phyloP scores from a whole-genome alignment of 306 rosid genomes.

The Oemleria cerasiformis region DNA sequence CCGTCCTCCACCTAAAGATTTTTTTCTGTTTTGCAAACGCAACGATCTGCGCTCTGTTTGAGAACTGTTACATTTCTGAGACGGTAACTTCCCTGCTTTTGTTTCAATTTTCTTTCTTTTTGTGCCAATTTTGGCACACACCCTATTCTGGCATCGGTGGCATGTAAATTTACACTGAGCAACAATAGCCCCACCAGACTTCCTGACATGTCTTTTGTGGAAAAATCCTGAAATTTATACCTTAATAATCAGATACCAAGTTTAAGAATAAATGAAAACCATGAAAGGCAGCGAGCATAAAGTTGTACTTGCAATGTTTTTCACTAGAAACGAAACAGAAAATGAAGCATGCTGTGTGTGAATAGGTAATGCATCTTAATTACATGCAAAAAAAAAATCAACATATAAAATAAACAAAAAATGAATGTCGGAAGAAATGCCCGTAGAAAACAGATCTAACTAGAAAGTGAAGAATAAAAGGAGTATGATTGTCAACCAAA shows the following conservation, averaged over 20 bases:
- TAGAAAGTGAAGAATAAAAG: neutral
- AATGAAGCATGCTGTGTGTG: neutral
- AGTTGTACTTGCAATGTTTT: neutral
- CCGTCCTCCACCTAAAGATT: conserved; percentile 42
- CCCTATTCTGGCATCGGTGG: conserved; percentile 60
- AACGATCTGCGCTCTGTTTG: conserved; percentile 42
- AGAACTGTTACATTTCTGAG: conserved; percentile 32
- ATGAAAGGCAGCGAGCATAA: neutral
- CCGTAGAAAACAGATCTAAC: neutral
- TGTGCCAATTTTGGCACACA: conserved; percentile 36
- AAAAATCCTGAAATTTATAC: conserved; percentile 60
- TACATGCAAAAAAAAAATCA: neutral
- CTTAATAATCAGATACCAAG: conserved; percentile 26
- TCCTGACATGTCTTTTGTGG: conserved; percentile 85
- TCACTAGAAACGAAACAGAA: neutral
- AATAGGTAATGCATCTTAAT: neutral
- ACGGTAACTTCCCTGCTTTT: conserved; percentile 37
- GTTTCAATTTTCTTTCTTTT: conserved; percentile 42
- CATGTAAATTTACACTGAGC: conserved; percentile 58
- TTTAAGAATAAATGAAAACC: conserved; percentile 13
- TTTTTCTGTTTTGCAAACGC: conserved; percentile 51
- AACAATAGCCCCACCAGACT: conserved; percentile 47
- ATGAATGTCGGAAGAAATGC: neutral
- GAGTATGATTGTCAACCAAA: neutral
- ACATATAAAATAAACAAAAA: neutral